Percentiles rank a stretch among this genome's conserved stretches.
These are phyloP conservation scores for Sporisorium graminicola DNA, from an alignment of 1,284 basidiomycete species.

Conservation along the genomic window DNA sequence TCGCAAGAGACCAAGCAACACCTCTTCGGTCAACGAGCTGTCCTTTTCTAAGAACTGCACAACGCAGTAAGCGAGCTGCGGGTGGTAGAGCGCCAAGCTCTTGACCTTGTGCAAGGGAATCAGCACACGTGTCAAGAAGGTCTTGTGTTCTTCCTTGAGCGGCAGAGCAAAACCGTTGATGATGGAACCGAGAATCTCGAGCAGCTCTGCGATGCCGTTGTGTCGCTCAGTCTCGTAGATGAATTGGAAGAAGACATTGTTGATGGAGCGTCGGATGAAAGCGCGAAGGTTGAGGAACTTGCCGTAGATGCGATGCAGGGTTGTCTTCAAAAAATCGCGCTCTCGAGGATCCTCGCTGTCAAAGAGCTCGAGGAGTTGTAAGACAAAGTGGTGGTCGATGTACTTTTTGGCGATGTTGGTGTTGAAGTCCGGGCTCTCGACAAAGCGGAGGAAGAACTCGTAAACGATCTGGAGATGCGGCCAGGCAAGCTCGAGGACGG, in stretches of 20 bases:
- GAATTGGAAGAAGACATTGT: conserved; percentile 99
- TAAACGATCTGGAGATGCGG: conserved; percentile 99
- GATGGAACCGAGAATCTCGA: conserved; percentile 98
- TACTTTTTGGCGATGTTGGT: conserved; percentile 97
- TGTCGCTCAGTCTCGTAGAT: conserved; percentile 98
- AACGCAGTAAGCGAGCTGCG: conserved; percentile 97
- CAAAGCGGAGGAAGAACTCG: conserved; percentile 99
- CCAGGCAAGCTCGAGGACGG: conserved; percentile 98
- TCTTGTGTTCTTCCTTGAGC: conserved; percentile 99
- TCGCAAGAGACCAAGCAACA: conserved; percentile 91
- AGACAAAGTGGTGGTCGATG: conserved; percentile 95
- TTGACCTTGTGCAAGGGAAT: conserved; percentile 98
- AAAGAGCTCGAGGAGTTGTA: conserved; percentile 94
- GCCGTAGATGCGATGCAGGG: conserved; percentile 97
- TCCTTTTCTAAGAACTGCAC: conserved; percentile 99
- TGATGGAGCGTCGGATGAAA: conserved; percentile 98
- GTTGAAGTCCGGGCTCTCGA: conserved; percentile 98
- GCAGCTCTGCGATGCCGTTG: conserved; percentile 97
- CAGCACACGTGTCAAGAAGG: conserved; percentile 93
- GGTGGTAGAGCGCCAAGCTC: conserved; percentile 94
- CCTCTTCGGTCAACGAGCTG: conserved; percentile 89
- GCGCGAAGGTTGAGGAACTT: conserved; percentile 99
- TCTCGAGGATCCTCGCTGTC: conserved; percentile 99
- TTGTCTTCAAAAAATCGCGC: conserved; percentile 99
- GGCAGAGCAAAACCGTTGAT: conserved; percentile 99